These are phyloP conservation scores for Oligophagozyma castellii DNA, from an alignment of 1,139 yeast genomes.

Conservation along the genomic window DNA sequence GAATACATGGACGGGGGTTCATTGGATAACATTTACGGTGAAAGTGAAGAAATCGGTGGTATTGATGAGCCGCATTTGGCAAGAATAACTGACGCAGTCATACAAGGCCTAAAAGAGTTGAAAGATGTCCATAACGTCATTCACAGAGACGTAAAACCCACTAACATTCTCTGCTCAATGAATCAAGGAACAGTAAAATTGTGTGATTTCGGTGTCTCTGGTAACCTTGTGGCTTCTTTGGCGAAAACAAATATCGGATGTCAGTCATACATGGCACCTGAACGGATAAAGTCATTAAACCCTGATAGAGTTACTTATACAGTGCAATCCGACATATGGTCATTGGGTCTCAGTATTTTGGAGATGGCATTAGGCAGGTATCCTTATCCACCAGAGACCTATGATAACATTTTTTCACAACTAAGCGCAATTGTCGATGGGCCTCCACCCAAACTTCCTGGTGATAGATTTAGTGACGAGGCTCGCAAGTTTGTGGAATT, in stretches of 20 bases:
- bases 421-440: conserved; percentile 94
- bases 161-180: conserved; percentile 69
- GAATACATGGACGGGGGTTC: conserved; percentile 98
- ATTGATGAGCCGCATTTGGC: conserved; percentile 73
- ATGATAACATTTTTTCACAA: conserved; percentile 80
- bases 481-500: conserved; percentile 72
- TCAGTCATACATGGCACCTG: conserved; percentile 99
- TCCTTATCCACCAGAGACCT: conserved; percentile 94
- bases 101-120: conserved; percentile 68
- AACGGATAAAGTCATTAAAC: conserved; percentile 57
- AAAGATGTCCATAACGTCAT: conserved; percentile 86
- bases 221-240: conserved; percentile 86
- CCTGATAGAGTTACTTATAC: conserved; percentile 73
- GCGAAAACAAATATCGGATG: conserved; percentile 97
- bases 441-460: conserved; percentile 70
- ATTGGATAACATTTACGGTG: conserved; percentile 68
- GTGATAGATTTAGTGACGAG: conserved; percentile 44
- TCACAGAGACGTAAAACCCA: conserved; percentile 96
- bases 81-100: conserved; percentile 67
- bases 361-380: conserved; percentile 86
- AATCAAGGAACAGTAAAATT: conserved; percentile 76
- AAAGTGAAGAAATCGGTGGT: conserved; percentile 38
- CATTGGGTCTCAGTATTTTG: conserved; percentile 74
- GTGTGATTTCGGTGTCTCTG: conserved; percentile 95
- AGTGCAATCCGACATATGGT: conserved; percentile 94